Percentiles rank a stretch among this genome's conserved stretches.
Conservation (phyloP, 164 flowering plant species). For the Liriodendron chinense region DNA sequence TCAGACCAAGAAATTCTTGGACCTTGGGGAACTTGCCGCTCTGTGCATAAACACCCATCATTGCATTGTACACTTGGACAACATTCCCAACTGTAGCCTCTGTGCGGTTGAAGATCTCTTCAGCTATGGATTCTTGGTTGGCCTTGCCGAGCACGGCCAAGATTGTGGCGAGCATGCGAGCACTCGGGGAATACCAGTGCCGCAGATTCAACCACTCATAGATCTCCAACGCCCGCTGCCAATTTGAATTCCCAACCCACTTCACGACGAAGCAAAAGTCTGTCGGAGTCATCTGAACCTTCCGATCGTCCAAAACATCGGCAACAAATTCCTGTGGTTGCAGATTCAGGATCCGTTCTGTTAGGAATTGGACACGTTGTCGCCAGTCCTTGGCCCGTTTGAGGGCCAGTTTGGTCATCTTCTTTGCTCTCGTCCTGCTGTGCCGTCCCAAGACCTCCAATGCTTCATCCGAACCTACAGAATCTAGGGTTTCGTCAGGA, state of each 20-base stretch:
- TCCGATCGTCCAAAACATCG: constrained; percentile 67
- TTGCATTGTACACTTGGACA: constrained; percentile 87
- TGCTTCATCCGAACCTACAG: constrained; percentile 27
- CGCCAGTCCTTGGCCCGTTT: constrained; percentile 91
- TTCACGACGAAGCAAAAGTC: constrained; percentile 90
- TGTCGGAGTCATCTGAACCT: constrained; percentile 85
- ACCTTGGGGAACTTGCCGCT: constrained; percentile 68
- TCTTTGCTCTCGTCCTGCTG: constrained; percentile 60
- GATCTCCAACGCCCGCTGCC: constrained; percentile 90
- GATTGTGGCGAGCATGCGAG: constrained; percentile 87
- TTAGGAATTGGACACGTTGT: constrained; percentile 63
- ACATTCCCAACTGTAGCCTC: constrained; percentile 49
- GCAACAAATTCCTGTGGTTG: constrained; percentile 67
- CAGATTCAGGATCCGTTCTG: constrained; percentile 60
- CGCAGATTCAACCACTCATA: constrained; percentile 90
- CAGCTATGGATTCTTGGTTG: constrained; percentile 73
- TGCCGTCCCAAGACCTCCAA: constrained; percentile 43
- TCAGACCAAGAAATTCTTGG: constrained; percentile 61
- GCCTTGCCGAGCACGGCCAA: constrained; percentile 85
- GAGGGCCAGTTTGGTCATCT: constrained; percentile 78
- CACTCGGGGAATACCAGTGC: constrained; percentile 78
- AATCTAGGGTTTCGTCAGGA: constrained; percentile 14
- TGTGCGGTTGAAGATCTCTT: constrained; percentile 59
- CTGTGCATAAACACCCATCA: constrained; percentile 95
- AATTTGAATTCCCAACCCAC: constrained; percentile 71